These are phyloP conservation scores for Protea cynaroides DNA, from an alignment of 164 flowering plant species.

Conservation along the genomic window DNA sequence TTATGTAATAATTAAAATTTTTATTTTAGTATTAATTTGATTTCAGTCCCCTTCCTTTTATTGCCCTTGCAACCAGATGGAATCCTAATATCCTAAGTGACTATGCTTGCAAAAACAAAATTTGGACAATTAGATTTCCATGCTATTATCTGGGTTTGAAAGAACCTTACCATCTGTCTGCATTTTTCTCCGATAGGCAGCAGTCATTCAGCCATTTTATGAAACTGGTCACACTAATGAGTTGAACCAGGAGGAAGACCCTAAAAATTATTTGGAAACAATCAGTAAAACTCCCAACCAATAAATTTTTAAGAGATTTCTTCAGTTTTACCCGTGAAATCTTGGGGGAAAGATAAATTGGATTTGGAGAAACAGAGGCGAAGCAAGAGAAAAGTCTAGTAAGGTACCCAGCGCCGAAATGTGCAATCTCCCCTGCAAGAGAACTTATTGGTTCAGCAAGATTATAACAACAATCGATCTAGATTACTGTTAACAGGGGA, in stretches of 20 bases:
- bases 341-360: neutral
- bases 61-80: no score
- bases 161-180: conserved; percentile 60
- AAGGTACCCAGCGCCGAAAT: conserved; percentile 89
- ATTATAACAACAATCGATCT: neutral
- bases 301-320: neutral
- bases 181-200: conserved; percentile 47
- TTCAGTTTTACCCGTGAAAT: neutral
- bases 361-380: neutral
- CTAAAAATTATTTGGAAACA: conserved; percentile 31
- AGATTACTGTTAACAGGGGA: neutral
- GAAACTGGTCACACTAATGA: conserved; percentile 82
- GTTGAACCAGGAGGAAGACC: conserved; percentile 83
- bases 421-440: conserved; percentile 73
- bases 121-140: neutral
- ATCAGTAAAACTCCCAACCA: no score
- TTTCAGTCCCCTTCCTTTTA: no score
- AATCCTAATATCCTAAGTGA: neutral
- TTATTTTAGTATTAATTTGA: no score
- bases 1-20: no score
- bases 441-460: conserved; percentile 5
- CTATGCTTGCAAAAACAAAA: neutral
- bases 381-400: conserved; percentile 2
- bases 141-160: neutral
- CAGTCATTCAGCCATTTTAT: conserved; percentile 75